These are phyloP conservation scores for Astragalus membranaceus DNA, from an alignment of 306 rosid species.

Conservation along the genomic window DNA sequence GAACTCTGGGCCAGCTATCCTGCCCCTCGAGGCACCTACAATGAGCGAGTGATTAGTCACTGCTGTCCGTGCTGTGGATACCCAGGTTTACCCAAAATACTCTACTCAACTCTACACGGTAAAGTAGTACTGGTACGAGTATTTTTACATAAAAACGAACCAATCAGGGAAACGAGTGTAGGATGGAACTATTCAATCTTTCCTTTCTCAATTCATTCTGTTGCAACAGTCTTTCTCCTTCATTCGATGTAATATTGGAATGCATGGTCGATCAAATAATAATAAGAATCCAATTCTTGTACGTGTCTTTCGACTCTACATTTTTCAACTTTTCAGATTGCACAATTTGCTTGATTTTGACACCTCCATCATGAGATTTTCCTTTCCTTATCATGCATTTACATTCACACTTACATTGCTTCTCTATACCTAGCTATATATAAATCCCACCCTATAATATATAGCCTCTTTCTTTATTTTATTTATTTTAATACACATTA, in stretches of 20 bases:
- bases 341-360: constrained; percentile 79
- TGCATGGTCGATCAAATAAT: constrained; percentile 6
- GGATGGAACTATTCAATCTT: constrained; percentile 46
- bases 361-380: constrained; percentile 84
- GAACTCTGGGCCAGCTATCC: too few species aligned
- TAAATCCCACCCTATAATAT: background rate
- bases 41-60: too few species aligned
- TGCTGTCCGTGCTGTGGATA: too few species aligned
- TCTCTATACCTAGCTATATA: background rate
- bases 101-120: too few species aligned
- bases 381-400: constrained; percentile 85
- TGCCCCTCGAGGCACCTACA: too few species aligned
- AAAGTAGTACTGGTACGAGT: constrained; percentile 8
- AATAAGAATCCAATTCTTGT: constrained; percentile 19
- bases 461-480: background rate
- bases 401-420: constrained; percentile 49
- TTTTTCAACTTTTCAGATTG: constrained; percentile 58
- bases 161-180: constrained; percentile 22
- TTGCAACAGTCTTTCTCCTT: constrained; percentile 54
- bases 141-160: constrained; percentile 31
- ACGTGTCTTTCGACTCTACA: constrained; percentile 25
- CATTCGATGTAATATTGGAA: constrained; percentile 8
- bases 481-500: background rate
- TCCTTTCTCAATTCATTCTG: constrained; percentile 43
- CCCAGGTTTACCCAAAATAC: too few species aligned